Evolutionary conservation across 805 yeast species (phyloP).

Genomic region (Scheffersomyces spartinae): DNA sequence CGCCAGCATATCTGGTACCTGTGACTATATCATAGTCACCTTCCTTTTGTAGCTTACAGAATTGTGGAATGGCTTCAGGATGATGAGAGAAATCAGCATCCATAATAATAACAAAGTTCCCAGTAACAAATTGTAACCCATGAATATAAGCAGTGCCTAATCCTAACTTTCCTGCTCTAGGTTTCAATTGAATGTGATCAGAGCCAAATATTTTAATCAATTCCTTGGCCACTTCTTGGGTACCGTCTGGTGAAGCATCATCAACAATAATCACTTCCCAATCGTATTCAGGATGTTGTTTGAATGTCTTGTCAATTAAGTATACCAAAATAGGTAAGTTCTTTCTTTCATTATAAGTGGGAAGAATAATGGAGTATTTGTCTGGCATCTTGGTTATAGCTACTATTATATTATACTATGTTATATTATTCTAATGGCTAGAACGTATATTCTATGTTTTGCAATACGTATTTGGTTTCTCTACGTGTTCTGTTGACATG

Average conservation of each 20-base stretch:
- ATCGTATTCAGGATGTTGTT: conserved; percentile 39
- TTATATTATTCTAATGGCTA: too few species aligned
- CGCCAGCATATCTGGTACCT: conserved; percentile 64
- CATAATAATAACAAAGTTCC: conserved; percentile 70
- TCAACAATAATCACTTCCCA: conserved; percentile 77
- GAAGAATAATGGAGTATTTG: conserved; percentile 65
- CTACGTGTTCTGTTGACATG: too few species aligned
- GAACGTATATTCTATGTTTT: too few species aligned
- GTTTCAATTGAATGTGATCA: conserved; percentile 49
- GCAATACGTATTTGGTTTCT: too few species aligned
- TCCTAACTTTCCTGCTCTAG: conserved; percentile 71
- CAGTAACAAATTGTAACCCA: conserved; percentile 59
- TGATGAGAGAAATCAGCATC: conserved; percentile 80
- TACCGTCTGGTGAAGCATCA: conserved; percentile 75
- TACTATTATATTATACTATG: too few species aligned
- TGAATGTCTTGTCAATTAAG: conserved; percentile 58
- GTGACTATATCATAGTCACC: conserved; percentile 41
- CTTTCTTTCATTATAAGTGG: conserved; percentile 66
- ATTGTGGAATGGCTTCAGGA: conserved; percentile 69
- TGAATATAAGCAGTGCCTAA: conserved; percentile 75
- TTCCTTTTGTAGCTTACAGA: conserved; percentile 50
- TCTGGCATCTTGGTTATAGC: conserved; percentile 11
- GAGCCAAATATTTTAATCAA: conserved; percentile 45
- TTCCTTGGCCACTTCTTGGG: conserved; percentile 60
- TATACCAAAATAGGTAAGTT: conserved; percentile 56